phyloP scores from a whole-genome alignment of 2,329 filamentous ascomycete genomes.

The Alternaria incomplexa region DNA sequence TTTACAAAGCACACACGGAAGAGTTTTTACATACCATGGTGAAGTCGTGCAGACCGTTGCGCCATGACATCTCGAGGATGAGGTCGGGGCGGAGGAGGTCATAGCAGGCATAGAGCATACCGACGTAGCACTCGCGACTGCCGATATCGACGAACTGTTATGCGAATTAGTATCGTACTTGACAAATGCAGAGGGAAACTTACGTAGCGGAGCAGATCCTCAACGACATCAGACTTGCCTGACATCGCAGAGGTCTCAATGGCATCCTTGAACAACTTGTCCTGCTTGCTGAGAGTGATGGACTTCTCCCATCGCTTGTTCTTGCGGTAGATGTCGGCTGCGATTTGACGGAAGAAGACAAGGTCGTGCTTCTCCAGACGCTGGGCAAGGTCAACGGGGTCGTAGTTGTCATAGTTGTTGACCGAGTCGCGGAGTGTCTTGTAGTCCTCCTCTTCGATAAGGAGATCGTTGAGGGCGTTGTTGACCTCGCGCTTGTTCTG shows the following conservation, averaged over 20 bases:
- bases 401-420: slow-evolving; percentile 99
- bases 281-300: slow-evolving; percentile 95
- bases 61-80: slow-evolving; percentile 96
- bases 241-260: slow-evolving; percentile 97
- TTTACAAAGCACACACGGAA: not conserved
- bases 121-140: slow-evolving; percentile 98
- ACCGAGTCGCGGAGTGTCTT: slow-evolving; percentile 98
- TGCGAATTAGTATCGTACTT: slow-evolving; percentile 40
- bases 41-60: slow-evolving; percentile 91
- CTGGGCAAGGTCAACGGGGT: slow-evolving; percentile 88
- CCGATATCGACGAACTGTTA: slow-evolving; percentile 96
- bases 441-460: slow-evolving; percentile 99
- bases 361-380: slow-evolving; percentile 96
- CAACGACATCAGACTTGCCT: slow-evolving; percentile 86
- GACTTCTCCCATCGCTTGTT: slow-evolving; percentile 99
- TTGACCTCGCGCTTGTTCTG: slow-evolving; percentile 99
- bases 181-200: slow-evolving; percentile 58
- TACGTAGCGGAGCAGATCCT: slow-evolving; percentile 95
- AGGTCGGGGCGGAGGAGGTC: slow-evolving; percentile 93
- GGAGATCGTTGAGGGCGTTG: slow-evolving; percentile 93
- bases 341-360: slow-evolving; percentile 99
- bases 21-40: slow-evolving; percentile 69
- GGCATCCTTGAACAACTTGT: slow-evolving; percentile 99
- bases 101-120: slow-evolving; percentile 98
- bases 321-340: slow-evolving; percentile 98